phyloP scores from a whole-genome alignment of 202 grass and related monocot species.

The Dendrocalamus latiflorus region DNA sequence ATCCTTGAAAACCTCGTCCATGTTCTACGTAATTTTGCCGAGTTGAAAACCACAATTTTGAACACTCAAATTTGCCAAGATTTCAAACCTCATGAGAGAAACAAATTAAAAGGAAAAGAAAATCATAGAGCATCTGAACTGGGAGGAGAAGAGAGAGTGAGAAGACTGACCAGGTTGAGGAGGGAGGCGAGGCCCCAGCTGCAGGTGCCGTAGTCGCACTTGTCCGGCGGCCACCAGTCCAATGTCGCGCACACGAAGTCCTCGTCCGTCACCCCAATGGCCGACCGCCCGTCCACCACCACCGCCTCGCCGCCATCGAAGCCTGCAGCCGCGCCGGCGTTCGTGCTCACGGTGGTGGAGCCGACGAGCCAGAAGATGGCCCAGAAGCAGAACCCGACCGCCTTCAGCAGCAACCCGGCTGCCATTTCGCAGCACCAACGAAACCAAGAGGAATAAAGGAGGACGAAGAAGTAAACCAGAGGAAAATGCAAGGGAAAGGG shows the following conservation, averaged over 20 bases:
- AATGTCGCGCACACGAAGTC: constrained; percentile 68
- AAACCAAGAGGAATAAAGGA: background rate
- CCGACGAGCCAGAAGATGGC: constrained; percentile 45
- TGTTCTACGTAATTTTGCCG: background rate
- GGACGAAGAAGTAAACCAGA: background rate
- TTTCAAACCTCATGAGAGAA: background rate
- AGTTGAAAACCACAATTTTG: background rate
- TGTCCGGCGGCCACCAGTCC: constrained; percentile 84
- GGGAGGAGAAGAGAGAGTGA: too few species aligned
- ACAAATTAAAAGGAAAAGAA: background rate
- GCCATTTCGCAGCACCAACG: constrained; percentile 13
- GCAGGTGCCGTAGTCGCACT: constrained; percentile 77
- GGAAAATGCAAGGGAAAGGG: background rate
- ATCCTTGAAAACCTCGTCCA: background rate
- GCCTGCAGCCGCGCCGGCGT: background rate
- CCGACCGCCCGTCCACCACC: constrained; percentile 36
- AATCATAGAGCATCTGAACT: background rate
- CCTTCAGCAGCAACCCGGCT: constrained; percentile 16
- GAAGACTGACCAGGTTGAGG: constrained; percentile 47
- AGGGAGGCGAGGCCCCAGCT: constrained; percentile 55
- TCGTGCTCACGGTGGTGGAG: background rate
- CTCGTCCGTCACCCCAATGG: constrained; percentile 46
- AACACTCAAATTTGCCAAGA: background rate
- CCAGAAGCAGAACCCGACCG: constrained; percentile 45
- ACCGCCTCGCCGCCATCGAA: constrained; percentile 20